Evolutionary conservation across 2,329 filamentous ascomycete species (phyloP), one percentile per base, ranked within the genome.

Genomic region (Clonostachys rosea): DNA sequence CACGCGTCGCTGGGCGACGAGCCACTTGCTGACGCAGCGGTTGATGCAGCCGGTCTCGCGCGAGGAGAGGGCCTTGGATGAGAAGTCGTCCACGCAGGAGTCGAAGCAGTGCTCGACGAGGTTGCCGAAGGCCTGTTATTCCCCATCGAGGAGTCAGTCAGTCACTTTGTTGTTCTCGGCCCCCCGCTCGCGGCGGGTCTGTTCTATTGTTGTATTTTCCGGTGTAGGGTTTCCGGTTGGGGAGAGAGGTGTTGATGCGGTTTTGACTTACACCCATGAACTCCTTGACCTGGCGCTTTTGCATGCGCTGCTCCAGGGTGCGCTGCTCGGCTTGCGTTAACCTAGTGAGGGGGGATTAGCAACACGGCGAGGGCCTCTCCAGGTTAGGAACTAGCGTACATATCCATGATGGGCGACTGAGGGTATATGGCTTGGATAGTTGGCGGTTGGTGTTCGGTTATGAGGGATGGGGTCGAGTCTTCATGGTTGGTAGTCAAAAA

Each of bases 261-360:
- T 48, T 10, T 30, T 30, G 24, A 78, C 89, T 59, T 79, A 97
- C 94, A 61, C 83, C 88, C 86, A 97, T 96, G 67, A 99, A 97
- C 67, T 97, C 92, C 76, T 96, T 96, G 79, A 99, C 89, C 74
- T 99, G 94, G 74, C 94, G 95, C 74, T 89, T 88, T 77, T 97
- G 91, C 83, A 99, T 91, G 71, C 94, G 90, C 73, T 83, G 74
- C 72, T 95, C 87, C 65, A 99, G 87, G 79, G 94, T 89, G 74
- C 89, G 88, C 77, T 95, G 89, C 78, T 97, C 92, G 60, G 83
- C 69, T 60, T 78, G 66, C 58, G 81, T 89, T 66, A 95, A 86
- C 66, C 76, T 78, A 51, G 39, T 17, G 44, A 16, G 16, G 9
- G 30, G 43, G 34, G 14, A 20, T 12, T n/a, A 35, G 18, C 12